phyloP scores from a whole-genome alignment of 225 moss, liverwort and hornwort genomes.

The Climacium dendroides region DNA sequence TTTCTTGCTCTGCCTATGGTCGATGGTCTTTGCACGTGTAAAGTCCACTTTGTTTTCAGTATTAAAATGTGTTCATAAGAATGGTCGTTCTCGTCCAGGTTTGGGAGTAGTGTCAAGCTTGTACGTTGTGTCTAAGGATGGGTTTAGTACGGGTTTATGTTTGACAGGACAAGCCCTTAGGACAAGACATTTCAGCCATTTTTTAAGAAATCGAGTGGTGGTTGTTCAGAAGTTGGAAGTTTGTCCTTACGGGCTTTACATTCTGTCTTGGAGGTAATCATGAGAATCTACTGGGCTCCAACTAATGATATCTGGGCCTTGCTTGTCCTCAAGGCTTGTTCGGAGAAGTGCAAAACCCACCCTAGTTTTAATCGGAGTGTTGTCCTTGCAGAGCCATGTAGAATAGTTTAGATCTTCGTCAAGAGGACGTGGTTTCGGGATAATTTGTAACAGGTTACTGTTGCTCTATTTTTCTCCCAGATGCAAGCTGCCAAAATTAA shows the following conservation, averaged over 20 bases:
- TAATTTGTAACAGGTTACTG: slow-evolving; percentile 42
- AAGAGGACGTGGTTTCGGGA: slow-evolving; percentile 27
- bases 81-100: background rate
- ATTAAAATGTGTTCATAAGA: background rate
- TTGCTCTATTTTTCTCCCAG: slow-evolving; percentile 57
- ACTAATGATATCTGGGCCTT: background rate
- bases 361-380: background rate
- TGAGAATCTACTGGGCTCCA: background rate
- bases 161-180: background rate
- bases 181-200: background rate
- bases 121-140: background rate
- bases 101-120: background rate
- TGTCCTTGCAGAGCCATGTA: background rate
- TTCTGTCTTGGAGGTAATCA: background rate
- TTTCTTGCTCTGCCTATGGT: background rate
- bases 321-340: background rate
- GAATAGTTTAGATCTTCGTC: background rate
- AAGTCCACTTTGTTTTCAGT: background rate
- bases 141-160: background rate
- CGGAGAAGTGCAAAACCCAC: background rate
- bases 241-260: background rate
- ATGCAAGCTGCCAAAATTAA: slow-evolving; percentile 75
- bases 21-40: background rate
- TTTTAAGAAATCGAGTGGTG: background rate
- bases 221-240: background rate